phyloP scores from a whole-genome alignment of 192 early-diverging fungal genomes.

The Dissophora globulifera region DNA sequence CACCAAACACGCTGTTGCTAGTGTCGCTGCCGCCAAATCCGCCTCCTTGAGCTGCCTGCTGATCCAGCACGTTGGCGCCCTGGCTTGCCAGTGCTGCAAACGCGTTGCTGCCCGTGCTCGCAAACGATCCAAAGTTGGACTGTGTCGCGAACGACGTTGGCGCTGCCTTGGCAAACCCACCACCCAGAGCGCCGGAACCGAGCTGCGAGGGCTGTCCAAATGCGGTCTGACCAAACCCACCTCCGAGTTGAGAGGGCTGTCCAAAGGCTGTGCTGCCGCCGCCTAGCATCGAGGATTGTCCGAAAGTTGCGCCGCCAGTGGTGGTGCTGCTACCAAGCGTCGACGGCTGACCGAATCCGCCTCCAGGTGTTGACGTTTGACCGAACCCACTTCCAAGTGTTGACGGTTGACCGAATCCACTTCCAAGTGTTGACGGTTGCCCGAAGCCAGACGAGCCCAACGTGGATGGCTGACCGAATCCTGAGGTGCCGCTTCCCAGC shows the following conservation, averaged over 20 bases:
- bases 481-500: conserved; percentile 5
- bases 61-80: conserved; percentile 33
- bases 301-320: conserved; percentile 25
- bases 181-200: not conserved
- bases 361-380: conserved; percentile 17
- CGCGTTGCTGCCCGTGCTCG: conserved; percentile 30
- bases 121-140: conserved; percentile 52
- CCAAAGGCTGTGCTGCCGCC: conserved; percentile 24
- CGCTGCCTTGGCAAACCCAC: not conserved
- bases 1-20: conserved; percentile 2
- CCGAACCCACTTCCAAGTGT: conserved; percentile 17
- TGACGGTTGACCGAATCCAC: conserved; percentile 13
- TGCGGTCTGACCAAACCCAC: conserved; percentile 19
- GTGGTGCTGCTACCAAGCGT: not conserved
- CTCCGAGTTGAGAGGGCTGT: conserved; percentile 18
- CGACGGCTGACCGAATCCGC: conserved; percentile 26
- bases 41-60: conserved; percentile 15
- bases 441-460: conserved; percentile 23
- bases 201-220: conserved; percentile 19
- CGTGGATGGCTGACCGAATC: conserved; percentile 19
- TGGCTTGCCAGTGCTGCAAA: conserved; percentile 32
- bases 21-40: conserved; percentile 17
- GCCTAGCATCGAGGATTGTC: conserved; percentile 21
- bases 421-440: conserved; percentile 15
- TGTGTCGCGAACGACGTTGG: conserved; percentile 17